A percentile compares a stretch with the other conserved stretches of the same genome.
Conservation (phyloP, 176 grass and related monocot genomes). For the Oryza brachyantha region DNA sequence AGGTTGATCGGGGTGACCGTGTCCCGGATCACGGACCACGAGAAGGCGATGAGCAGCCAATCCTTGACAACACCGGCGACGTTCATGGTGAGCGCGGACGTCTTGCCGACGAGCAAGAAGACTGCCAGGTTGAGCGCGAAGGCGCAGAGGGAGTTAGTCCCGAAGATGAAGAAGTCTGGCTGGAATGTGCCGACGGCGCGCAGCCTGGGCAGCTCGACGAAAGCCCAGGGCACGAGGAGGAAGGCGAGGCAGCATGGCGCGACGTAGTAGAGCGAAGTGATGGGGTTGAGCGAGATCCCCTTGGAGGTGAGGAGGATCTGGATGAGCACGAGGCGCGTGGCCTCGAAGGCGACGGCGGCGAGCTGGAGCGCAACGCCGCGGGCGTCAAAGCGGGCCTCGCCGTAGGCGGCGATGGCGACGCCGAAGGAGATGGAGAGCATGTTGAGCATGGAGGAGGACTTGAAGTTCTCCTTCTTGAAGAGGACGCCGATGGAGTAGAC, state of each 20-base stretch:
- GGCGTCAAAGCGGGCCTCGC: constrained; percentile 67
- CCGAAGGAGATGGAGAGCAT: constrained; percentile 98
- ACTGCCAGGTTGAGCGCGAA: constrained; percentile 90
- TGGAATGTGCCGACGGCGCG: constrained; percentile 55
- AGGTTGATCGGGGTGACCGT: constrained; percentile 86
- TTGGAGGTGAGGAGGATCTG: constrained; percentile 99
- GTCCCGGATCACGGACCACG: constrained; percentile 93
- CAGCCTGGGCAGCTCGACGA: constrained; percentile 83
- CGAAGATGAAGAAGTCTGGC: constrained; percentile 72
- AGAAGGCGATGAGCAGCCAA: constrained; percentile 94
- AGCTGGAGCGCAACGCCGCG: constrained; percentile 80
- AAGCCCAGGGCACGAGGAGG: constrained; percentile 65
- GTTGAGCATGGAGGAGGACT: constrained; percentile 71
- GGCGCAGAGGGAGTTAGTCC: constrained; percentile 78
- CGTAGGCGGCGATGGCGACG: constrained; percentile 82
- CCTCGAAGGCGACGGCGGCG: constrained; percentile 79
- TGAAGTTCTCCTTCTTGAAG: constrained; percentile 81
- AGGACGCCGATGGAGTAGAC: constrained; percentile 89
- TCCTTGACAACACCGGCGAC: constrained; percentile 95
- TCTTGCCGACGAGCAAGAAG: constrained; percentile 95
- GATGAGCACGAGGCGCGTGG: constrained; percentile 86
- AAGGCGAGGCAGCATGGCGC: constrained; percentile 79
- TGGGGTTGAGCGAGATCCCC: constrained; percentile 94
- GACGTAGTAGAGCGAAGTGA: constrained; percentile 98
- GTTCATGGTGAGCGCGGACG: constrained; percentile 92